Evolutionary conservation across 805 yeast species (phyloP).

Genomic region (Sugiyamaella qingdaonensis): DNA sequence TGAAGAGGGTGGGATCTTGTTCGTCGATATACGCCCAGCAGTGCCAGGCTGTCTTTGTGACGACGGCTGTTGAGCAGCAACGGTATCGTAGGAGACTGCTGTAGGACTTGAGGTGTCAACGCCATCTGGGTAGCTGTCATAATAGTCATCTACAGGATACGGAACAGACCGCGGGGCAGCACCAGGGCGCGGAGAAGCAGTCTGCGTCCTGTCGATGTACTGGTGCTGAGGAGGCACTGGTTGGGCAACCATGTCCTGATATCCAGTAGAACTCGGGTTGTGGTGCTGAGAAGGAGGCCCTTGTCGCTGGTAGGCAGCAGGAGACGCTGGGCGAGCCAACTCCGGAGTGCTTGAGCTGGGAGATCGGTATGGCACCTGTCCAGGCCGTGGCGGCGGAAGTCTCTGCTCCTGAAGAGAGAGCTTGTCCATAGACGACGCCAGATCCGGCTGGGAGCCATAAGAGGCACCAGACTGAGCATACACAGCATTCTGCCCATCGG

Average conservation of each 20-base stretch:
- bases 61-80: constrained; percentile 35
- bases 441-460: constrained; percentile 16
- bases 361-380: neutral
- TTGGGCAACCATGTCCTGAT: neutral
- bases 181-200: neutral
- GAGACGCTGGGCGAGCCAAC: neutral
- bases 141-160: constrained; percentile 4
- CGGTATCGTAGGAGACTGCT: constrained; percentile 15
- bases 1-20: constrained; percentile 22
- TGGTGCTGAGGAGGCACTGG: constrained; percentile 14
- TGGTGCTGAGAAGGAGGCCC: constrained; percentile 3
- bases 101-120: constrained; percentile 15
- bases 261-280: neutral
- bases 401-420: constrained; percentile 13
- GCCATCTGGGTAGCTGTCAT: neutral
- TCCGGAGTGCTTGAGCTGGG: constrained; percentile 5
- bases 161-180: neutral
- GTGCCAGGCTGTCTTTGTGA: constrained; percentile 33
- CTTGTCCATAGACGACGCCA: constrained; percentile 11
- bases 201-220: constrained; percentile 5
- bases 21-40: constrained; percentile 25
- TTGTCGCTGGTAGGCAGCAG: neutral
- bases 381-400: constrained; percentile 9
- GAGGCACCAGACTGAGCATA: neutral
- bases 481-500: neutral